Conservation (phyloP, 768 basidiomycete species). For the Serendipita sp. region DNA sequence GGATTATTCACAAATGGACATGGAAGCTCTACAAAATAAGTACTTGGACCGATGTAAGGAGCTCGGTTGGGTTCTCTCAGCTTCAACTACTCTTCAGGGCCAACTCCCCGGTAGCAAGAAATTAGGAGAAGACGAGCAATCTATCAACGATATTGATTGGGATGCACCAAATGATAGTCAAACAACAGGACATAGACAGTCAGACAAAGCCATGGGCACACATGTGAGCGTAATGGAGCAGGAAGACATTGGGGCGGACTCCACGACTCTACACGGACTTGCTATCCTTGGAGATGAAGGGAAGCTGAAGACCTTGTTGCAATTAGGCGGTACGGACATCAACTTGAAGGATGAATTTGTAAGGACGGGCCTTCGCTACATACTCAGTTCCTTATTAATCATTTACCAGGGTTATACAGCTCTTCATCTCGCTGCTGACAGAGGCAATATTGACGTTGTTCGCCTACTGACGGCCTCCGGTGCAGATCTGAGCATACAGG, state of each 20-base stretch:
- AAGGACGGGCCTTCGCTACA: slow-evolving; percentile 20
- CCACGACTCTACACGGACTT: slow-evolving; percentile 38
- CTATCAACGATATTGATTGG: slow-evolving; percentile 7
- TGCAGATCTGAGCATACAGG: slow-evolving; percentile 51
- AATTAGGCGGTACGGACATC: slow-evolving; percentile 30
- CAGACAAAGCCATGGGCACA: not conserved
- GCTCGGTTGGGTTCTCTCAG: slow-evolving; percentile 49
- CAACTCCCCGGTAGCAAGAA: not conserved
- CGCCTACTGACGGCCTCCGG: slow-evolving; percentile 44
- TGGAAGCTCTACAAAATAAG: slow-evolving; percentile 38
- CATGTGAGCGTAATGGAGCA: slow-evolving; percentile 1
- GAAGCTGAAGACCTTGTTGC: slow-evolving; percentile 31
- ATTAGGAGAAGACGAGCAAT: not conserved
- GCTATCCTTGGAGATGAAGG: slow-evolving; percentile 43
- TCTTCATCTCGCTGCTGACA: slow-evolving; percentile 73
- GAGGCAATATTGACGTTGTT: slow-evolving; percentile 49
- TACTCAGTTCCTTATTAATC: not conserved
- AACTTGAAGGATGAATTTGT: slow-evolving; percentile 63
- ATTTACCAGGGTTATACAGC: slow-evolving; percentile 65
- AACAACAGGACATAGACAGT: not conserved
- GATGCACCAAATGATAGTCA: not conserved
- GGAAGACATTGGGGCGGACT: not conserved
- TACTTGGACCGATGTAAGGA: slow-evolving; percentile 54
- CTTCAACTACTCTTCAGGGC: slow-evolving; percentile 3
- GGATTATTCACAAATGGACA: slow-evolving; percentile 27